These are phyloP conservation scores for Mycena sp. DNA, from an alignment of 1,284 basidiomycete species.

Conservation along the genomic window DNA sequence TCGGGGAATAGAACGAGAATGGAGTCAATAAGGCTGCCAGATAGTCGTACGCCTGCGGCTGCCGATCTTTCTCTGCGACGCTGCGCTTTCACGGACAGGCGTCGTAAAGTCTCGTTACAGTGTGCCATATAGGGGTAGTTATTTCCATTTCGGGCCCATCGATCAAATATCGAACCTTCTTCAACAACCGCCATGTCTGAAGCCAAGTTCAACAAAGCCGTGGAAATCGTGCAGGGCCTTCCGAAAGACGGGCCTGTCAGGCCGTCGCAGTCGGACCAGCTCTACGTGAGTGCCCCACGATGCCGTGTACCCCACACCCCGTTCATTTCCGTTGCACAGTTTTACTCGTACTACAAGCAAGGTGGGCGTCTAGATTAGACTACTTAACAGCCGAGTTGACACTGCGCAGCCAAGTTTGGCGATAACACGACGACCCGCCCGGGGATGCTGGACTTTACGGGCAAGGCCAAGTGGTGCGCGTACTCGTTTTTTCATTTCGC, in stretches of 20 bases:
- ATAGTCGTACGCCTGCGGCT: slow-evolving; percentile 3
- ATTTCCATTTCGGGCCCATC: too few species aligned
- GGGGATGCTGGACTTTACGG: slow-evolving; percentile 82
- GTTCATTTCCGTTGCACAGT: slow-evolving; percentile 57
- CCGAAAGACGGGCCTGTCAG: slow-evolving; percentile 86
- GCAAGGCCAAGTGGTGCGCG: slow-evolving; percentile 84
- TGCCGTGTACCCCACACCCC: slow-evolving; percentile 5
- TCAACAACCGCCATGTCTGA: slow-evolving; percentile 64
- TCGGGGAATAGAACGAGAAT: slow-evolving; percentile 11
- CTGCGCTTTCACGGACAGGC: too few species aligned
- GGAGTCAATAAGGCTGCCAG: background rate
- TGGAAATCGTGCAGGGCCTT: slow-evolving; percentile 72
- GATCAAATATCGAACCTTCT: too few species aligned
- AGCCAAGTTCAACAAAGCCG: slow-evolving; percentile 84
- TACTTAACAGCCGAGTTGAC: background rate
- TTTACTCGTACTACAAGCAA: slow-evolving; percentile 95
- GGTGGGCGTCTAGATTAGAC: slow-evolving; percentile 50
- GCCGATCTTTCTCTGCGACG: too few species aligned
- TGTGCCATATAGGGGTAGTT: too few species aligned
- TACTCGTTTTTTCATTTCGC: slow-evolving; percentile 7
- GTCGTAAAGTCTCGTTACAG: too few species aligned
- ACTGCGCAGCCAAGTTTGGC: slow-evolving; percentile 72
- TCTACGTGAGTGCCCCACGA: slow-evolving; percentile 63
- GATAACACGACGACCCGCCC: slow-evolving; percentile 73
- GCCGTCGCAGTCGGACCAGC: slow-evolving; percentile 80